Percentiles rank a stretch among this genome's conserved stretches.
Conservation (phyloP, 768 basidiomycete species). For the Albatrellus ellisii region DNA sequence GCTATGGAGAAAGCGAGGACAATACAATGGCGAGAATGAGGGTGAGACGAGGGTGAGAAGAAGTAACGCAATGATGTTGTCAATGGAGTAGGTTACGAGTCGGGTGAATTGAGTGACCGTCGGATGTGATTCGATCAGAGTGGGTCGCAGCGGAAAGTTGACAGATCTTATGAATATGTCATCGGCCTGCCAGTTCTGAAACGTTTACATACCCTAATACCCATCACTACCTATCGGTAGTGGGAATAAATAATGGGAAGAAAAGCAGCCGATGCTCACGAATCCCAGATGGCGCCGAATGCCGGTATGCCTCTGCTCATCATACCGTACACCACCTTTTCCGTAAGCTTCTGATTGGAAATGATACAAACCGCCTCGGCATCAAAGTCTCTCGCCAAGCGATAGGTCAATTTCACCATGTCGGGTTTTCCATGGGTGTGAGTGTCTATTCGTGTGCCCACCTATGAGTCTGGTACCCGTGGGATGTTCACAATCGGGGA, state of each 20-base stretch:
- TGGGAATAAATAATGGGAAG: background rate
- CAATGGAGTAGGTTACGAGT: no score
- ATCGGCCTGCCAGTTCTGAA: no score
- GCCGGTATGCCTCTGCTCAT: conserved; percentile 47
- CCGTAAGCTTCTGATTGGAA: conserved; percentile 43
- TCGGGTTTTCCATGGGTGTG: conserved; percentile 24
- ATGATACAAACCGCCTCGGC: conserved; percentile 41
- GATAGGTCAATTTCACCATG: conserved; percentile 25
- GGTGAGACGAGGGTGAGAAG: no score
- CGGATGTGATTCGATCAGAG: no score
- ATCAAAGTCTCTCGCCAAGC: conserved; percentile 23
- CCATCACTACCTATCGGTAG: background rate
- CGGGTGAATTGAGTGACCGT: no score
- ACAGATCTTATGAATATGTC: no score
- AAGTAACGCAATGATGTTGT: no score
- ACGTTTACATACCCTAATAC: background rate
- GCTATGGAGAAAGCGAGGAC: no score
- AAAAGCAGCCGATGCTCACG: conserved; percentile 17
- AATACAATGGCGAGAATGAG: no score
- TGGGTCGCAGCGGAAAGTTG: no score
- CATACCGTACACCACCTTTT: conserved; percentile 47
- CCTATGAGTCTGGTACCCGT: no score
- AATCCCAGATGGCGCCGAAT: conserved; percentile 51
- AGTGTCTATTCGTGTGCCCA: conserved; percentile 18
- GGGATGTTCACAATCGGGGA: no score